These are phyloP conservation scores for Scortechinia acanthostroma DNA, from an alignment of 2,329 filamentous ascomycete genomes.

Conservation along the genomic window DNA sequence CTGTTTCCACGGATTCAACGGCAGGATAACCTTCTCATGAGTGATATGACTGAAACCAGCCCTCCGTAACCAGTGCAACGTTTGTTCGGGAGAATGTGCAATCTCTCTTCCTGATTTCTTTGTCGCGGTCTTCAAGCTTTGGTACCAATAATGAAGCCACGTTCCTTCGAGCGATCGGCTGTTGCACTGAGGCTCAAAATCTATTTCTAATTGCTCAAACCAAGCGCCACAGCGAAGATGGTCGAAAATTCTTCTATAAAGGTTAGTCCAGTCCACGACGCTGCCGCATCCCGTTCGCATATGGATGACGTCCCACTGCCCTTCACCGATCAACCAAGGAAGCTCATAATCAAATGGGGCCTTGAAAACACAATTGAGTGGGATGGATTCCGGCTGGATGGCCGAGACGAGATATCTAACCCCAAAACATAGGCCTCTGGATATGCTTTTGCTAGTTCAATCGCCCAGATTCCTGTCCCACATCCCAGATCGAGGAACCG, in stretches of 20 bases:
- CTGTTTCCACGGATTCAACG: constrained; percentile 67
- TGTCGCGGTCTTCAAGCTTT: constrained; percentile 62
- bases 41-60: constrained; percentile 77
- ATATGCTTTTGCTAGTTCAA: constrained; percentile 66
- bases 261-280: constrained; percentile 66
- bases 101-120: constrained; percentile 58
- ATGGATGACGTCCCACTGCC: constrained; percentile 76
- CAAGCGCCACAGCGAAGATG: not conserved
- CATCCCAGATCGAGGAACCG: constrained; percentile 66
- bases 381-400: too few relatives aligned
- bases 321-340: constrained; percentile 46
- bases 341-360: constrained; percentile 60
- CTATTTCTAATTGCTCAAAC: constrained; percentile 83
- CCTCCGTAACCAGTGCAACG: constrained; percentile 49
- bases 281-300: constrained; percentile 74
- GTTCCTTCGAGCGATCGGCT: constrained; percentile 54
- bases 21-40: constrained; percentile 62
- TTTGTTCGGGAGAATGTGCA: constrained; percentile 43
- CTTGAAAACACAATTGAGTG: not conserved
- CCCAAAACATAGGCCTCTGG: constrained; percentile 18
- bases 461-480: constrained; percentile 86
- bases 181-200: constrained; percentile 70
- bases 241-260: constrained; percentile 60
- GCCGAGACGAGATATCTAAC: too few relatives aligned
- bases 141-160: constrained; percentile 61